These are phyloP conservation scores for Marchantia polymorpha DNA, from an alignment of 225 moss, liverwort and hornwort genomes.

Conservation along the genomic window DNA sequence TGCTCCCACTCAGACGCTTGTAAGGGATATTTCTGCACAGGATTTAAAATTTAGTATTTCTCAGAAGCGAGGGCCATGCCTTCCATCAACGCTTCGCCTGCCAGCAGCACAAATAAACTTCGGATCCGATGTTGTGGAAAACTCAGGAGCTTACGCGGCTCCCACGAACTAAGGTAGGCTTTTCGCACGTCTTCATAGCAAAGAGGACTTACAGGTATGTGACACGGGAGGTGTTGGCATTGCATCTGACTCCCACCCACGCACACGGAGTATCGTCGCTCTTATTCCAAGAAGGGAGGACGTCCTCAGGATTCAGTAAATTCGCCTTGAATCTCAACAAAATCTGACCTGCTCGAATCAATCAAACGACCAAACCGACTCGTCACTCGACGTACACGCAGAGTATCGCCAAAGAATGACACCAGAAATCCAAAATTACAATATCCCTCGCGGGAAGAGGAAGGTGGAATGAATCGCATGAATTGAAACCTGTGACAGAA, in stretches of 20 bases:
- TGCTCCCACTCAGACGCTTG: constrained; percentile 66
- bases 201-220: constrained; percentile 31
- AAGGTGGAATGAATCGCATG: no score
- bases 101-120: no score
- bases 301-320: constrained; percentile 33
- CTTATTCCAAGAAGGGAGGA: constrained; percentile 42
- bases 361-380: not conserved
- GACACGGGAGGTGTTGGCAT: constrained; percentile 31
- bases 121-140: no score
- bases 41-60: not conserved
- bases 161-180: no score
- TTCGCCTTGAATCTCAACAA: constrained; percentile 38
- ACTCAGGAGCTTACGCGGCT: no score
- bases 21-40: constrained; percentile 63
- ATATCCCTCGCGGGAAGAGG: not conserved
- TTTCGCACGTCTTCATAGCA: no score
- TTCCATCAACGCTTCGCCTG: no score
- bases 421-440: no score
- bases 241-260: constrained; percentile 44
- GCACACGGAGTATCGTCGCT: constrained; percentile 31
- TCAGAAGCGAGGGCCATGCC: not conserved
- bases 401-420: no score
- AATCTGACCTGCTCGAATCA: constrained; percentile 24
- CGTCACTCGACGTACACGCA: no score
- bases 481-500: no score